phyloP scores from a whole-genome alignment of 2,329 filamentous ascomycete genomes.

The Clonostachys chloroleuca region DNA sequence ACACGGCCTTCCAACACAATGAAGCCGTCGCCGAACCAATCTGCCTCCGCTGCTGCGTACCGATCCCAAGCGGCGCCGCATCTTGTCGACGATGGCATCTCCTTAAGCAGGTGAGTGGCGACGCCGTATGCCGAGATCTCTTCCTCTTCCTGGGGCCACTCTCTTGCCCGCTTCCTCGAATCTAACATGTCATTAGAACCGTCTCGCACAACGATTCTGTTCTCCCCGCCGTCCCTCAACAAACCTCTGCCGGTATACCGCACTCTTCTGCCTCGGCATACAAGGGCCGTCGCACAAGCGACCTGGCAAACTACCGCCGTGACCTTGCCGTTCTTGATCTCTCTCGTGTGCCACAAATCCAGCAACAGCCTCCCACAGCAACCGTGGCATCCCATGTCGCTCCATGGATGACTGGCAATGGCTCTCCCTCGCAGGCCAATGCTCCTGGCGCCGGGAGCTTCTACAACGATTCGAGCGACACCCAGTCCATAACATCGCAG shows the following conservation, averaged over 20 bases:
- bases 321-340: slow-evolving; percentile 66
- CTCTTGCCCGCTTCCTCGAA: neutral
- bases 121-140: slow-evolving; percentile 29
- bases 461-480: slow-evolving; percentile 73
- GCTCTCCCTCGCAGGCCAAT: slow-evolving; percentile 26
- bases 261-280: neutral
- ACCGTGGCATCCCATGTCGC: slow-evolving; percentile 40
- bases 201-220: slow-evolving; percentile 1
- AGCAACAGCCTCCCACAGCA: slow-evolving; percentile 47
- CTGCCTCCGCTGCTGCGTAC: slow-evolving; percentile 19
- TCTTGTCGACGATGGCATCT: slow-evolving; percentile 13
- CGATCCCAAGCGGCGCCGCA: slow-evolving; percentile 9
- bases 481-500: slow-evolving; percentile 56
- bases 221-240: neutral
- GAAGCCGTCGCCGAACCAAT: slow-evolving; percentile 34
- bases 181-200: neutral
- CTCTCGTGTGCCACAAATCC: slow-evolving; percentile 55
- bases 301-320: slow-evolving; percentile 67
- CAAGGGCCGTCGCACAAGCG: slow-evolving; percentile 49
- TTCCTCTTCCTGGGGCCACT: neutral
- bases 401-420: slow-evolving; percentile 50
- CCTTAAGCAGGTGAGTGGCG: slow-evolving; percentile 36
- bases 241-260: neutral
- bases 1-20: slow-evolving; percentile 63
- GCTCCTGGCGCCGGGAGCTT: slow-evolving; percentile 51